Percentiles rank a stretch among this genome's conserved stretches.
phyloP scores from a whole-genome alignment of 75 land plant species.

The Selaginella moellendorffii region DNA sequence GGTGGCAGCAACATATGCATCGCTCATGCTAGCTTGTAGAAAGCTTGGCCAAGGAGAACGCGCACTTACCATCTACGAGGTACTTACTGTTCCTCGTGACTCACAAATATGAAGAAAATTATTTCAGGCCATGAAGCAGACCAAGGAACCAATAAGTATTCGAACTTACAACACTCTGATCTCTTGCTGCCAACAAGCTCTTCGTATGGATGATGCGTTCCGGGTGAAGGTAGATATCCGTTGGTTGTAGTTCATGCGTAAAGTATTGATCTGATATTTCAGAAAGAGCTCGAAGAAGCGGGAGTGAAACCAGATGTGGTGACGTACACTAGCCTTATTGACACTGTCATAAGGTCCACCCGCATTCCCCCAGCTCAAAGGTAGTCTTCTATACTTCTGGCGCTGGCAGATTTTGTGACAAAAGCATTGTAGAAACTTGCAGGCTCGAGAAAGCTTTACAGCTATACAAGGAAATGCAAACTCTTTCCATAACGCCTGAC shows the following conservation, averaged over 20 bases:
- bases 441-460: slow-evolving; percentile 21
- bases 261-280: not conserved
- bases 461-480: slow-evolving; percentile 17
- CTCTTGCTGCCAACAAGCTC: slow-evolving; percentile 25
- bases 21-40: slow-evolving; percentile 21
- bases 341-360: slow-evolving; percentile 15
- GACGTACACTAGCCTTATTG: slow-evolving; percentile 21
- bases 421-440: not conserved
- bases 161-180: slow-evolving; percentile 23
- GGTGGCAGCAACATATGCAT: slow-evolving; percentile 19
- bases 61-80: slow-evolving; percentile 20
- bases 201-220: slow-evolving; percentile 24
- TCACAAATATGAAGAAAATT: not conserved
- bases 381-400: slow-evolving; percentile 11
- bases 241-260: not conserved
- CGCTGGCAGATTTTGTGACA: too few relatives aligned
- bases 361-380: slow-evolving; percentile 19
- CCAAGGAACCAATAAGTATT: slow-evolving; percentile 14
- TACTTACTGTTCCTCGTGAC: not conserved
- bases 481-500: slow-evolving; percentile 16
- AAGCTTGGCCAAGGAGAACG: slow-evolving; percentile 20
- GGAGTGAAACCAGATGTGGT: slow-evolving; percentile 20
- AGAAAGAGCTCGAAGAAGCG: slow-evolving; percentile 21
- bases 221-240: slow-evolving; percentile 11
- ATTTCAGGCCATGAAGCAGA: slow-evolving; percentile 22